Conservation (phyloP, 768 basidiomycete species). For the Hysterangium stoloniferum region DNA sequence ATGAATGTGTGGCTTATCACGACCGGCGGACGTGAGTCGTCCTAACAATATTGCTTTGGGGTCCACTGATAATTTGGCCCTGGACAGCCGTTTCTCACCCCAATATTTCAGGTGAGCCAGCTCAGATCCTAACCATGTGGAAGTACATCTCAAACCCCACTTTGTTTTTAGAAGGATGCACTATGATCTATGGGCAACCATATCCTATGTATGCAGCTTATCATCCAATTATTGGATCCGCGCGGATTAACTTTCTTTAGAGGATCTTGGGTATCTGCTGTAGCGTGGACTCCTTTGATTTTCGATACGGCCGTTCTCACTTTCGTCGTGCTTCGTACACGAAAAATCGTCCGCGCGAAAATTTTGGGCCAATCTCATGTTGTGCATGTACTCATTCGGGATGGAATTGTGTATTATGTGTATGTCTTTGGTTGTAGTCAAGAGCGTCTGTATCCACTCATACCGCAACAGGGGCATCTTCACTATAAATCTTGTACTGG, state of each 20-base stretch:
- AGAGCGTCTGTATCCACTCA: background rate
- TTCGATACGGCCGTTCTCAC: slow-evolving; percentile 6
- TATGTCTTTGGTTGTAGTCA: background rate
- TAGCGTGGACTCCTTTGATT: slow-evolving; percentile 4
- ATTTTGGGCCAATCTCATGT: background rate
- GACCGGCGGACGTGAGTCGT: slow-evolving; percentile 4
- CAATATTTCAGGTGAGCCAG: background rate
- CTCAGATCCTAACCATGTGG: too few relatives aligned
- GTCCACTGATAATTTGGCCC: too few relatives aligned
- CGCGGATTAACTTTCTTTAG: too few relatives aligned
- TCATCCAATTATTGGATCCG: background rate
- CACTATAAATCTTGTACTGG: slow-evolving; percentile 29
- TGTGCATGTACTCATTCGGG: background rate
- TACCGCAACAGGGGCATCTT: slow-evolving; percentile 28
- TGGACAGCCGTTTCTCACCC: background rate
- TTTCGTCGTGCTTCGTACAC: slow-evolving; percentile 4
- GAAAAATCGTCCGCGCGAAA: background rate
- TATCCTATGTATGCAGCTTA: background rate
- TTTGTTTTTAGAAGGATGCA: too few relatives aligned
- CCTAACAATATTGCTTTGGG: background rate
- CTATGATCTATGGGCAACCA: slow-evolving; percentile 1
- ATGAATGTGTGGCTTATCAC: slow-evolving; percentile 9
- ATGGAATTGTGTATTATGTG: slow-evolving; percentile 11
- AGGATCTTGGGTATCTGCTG: slow-evolving; percentile 4
- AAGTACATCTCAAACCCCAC: too few relatives aligned